Conservation (phyloP, 1,139 yeast species). For the Yamadazyma taylorii region DNA sequence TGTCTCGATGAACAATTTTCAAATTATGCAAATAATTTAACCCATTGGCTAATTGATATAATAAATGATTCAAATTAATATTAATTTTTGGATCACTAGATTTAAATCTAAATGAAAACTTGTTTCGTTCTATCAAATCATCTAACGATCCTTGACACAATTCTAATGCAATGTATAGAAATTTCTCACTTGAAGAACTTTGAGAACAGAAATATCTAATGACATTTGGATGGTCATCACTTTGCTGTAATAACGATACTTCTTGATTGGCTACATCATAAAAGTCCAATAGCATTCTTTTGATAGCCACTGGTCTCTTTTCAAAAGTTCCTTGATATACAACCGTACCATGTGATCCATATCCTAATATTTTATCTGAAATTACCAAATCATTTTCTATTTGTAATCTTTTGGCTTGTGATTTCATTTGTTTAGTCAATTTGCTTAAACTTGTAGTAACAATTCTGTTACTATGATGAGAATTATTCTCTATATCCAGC, state of each 20-base stretch:
- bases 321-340: slow-evolving; percentile 91
- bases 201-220: slow-evolving; percentile 91
- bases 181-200: slow-evolving; percentile 67
- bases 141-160: slow-evolving; percentile 87
- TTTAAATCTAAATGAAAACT: slow-evolving; percentile 27
- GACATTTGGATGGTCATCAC: slow-evolving; percentile 96
- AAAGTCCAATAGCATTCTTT: slow-evolving; percentile 88
- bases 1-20: slow-evolving; percentile 92
- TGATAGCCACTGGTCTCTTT: slow-evolving; percentile 92
- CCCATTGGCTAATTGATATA: slow-evolving; percentile 82
- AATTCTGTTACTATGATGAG: slow-evolving; percentile 16
- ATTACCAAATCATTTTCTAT: slow-evolving; percentile 59
- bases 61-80: slow-evolving; percentile 42
- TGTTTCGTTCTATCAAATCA: slow-evolving; percentile 67
- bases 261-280: slow-evolving; percentile 97
- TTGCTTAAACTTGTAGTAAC: slow-evolving; percentile 32
- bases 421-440: slow-evolving; percentile 15
- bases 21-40: slow-evolving; percentile 83
- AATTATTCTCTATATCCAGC: slow-evolving; percentile 11
- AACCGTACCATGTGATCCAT: slow-evolving; percentile 96
- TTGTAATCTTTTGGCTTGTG: slow-evolving; percentile 34
- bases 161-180: slow-evolving; percentile 90
- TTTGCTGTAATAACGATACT: slow-evolving; percentile 81
- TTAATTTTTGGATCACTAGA: slow-evolving; percentile 13
- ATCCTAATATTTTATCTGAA: slow-evolving; percentile 77